Conservation (phyloP, 441 rosid genomes). For the Biscutella laevigata region DNA sequence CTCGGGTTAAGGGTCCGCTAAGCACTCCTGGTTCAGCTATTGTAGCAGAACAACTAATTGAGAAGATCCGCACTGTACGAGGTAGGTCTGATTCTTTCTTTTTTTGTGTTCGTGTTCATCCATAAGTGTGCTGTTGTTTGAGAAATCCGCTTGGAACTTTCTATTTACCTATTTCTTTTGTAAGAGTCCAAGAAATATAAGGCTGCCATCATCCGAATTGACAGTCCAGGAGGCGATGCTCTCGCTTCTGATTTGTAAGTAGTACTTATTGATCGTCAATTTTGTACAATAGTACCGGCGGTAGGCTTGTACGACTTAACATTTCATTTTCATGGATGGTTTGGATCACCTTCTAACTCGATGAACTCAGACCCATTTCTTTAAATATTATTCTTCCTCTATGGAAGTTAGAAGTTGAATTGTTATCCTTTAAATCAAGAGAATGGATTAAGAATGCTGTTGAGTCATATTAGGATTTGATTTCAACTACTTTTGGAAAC, state of each 20-base stretch:
- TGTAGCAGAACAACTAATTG: constrained; percentile 75
- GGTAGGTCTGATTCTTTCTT: constrained; percentile 33
- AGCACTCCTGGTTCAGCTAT: constrained; percentile 60
- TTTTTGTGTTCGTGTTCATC: background rate
- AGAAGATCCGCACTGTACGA: constrained; percentile 74
- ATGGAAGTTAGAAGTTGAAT: background rate
- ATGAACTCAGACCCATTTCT: background rate
- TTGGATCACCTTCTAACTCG: constrained; percentile 10
- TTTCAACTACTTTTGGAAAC: background rate
- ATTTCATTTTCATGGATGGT: background rate
- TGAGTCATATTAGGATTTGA: background rate
- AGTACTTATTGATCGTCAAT: background rate
- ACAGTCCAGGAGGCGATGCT: constrained; percentile 99
- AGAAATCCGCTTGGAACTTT: background rate
- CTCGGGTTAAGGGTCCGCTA: constrained; percentile 67
- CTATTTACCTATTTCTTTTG: constrained; percentile 13
- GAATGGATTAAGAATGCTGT: background rate
- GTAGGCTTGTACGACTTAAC: background rate
- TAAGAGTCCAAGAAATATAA: constrained; percentile 74
- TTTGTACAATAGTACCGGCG: background rate
- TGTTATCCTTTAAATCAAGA: background rate
- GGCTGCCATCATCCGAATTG: constrained; percentile 85
- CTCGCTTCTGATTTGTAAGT: constrained; percentile 99
- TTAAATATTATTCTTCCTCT: background rate
- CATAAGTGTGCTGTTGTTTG: constrained; percentile 11